Percentiles rank a stretch among this genome's conserved stretches.
These are phyloP conservation scores for Piloderma croceum DNA, from an alignment of 768 basidiomycete genomes.

Conservation along the genomic window DNA sequence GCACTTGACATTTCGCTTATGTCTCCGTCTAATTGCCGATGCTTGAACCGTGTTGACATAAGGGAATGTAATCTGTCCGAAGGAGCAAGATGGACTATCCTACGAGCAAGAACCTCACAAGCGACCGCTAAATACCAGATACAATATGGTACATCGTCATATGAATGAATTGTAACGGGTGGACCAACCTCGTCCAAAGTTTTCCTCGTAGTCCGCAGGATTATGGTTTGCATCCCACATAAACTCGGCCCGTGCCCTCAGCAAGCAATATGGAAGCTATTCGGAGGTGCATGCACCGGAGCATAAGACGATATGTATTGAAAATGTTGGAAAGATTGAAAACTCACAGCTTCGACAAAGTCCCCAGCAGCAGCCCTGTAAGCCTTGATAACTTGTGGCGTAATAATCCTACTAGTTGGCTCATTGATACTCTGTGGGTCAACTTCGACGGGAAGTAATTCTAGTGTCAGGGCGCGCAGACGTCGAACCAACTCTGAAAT, in stretches of 20 bases:
- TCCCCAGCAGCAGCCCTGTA: slow-evolving; percentile 82
- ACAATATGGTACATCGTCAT: slow-evolving; percentile 4
- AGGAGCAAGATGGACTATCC: slow-evolving; percentile 66
- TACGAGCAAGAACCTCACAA: slow-evolving; percentile 79
- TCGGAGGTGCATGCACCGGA: neutral
- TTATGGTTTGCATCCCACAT: slow-evolving; percentile 76
- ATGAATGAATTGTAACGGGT: neutral
- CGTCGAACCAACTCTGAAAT: slow-evolving; percentile 72
- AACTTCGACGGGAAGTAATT: slow-evolving; percentile 78
- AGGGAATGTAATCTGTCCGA: slow-evolving; percentile 60
- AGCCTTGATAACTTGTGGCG: slow-evolving; percentile 69
- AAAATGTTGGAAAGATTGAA: slow-evolving; percentile 1
- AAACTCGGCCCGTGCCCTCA: slow-evolving; percentile 75
- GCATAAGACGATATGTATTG: slow-evolving; percentile 2
- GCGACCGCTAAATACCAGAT: slow-evolving; percentile 49
- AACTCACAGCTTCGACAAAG: slow-evolving; percentile 73
- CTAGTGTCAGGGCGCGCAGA: slow-evolving; percentile 67
- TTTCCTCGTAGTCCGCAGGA: slow-evolving; percentile 85
- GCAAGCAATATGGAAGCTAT: slow-evolving; percentile 77
- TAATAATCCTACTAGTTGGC: slow-evolving; percentile 80
- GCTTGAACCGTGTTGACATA: slow-evolving; percentile 75
- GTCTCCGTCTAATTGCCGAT: slow-evolving; percentile 70
- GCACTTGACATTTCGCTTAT: slow-evolving; percentile 68
- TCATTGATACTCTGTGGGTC: slow-evolving; percentile 58
- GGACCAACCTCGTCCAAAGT: slow-evolving; percentile 63